Percentiles rank a stretch among this genome's conserved stretches.
phyloP scores from a whole-genome alignment of 2,329 filamentous ascomycete genomes.

The Cladophialophora yegresii region DNA sequence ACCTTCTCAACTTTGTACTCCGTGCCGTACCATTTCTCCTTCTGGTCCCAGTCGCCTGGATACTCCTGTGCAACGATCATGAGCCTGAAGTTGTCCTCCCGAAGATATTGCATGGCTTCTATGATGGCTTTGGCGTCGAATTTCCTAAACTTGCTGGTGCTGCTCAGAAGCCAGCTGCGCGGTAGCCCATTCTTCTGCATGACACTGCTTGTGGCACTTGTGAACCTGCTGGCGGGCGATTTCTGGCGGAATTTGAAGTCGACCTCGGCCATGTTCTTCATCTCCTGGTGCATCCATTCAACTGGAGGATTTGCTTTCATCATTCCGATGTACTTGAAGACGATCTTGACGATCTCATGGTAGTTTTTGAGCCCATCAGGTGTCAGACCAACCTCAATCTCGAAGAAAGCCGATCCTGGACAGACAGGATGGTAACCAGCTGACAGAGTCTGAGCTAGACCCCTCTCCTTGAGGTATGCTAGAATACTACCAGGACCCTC shows the following conservation, averaged over 20 bases:
- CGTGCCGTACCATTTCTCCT: slow-evolving; percentile 97
- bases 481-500: slow-evolving; percentile 91
- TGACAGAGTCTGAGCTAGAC: slow-evolving; percentile 82
- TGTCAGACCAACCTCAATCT: slow-evolving; percentile 75
- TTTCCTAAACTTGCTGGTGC: slow-evolving; percentile 70
- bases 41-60: slow-evolving; percentile 80
- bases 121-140: slow-evolving; percentile 79
- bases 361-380: slow-evolving; percentile 83
- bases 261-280: slow-evolving; percentile 85
- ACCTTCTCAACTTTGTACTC: slow-evolving; percentile 86
- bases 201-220: slow-evolving; percentile 76
- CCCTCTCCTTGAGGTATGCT: slow-evolving; percentile 84
- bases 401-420: slow-evolving; percentile 78
- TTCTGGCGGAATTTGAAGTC: slow-evolving; percentile 96
- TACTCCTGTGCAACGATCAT: slow-evolving; percentile 79
- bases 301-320: slow-evolving; percentile 77
- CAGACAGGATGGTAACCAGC: slow-evolving; percentile 76
- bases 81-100: slow-evolving; percentile 87
- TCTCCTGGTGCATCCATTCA: slow-evolving; percentile 92
- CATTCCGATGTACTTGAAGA: slow-evolving; percentile 91
- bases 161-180: slow-evolving; percentile 84
- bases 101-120: slow-evolving; percentile 70
- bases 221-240: slow-evolving; percentile 83
- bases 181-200: slow-evolving; percentile 86
- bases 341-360: slow-evolving; percentile 74